Base-by-base conservation (phyloP, 352 stramenopile species). In the Globisporangium canariense region DNA sequence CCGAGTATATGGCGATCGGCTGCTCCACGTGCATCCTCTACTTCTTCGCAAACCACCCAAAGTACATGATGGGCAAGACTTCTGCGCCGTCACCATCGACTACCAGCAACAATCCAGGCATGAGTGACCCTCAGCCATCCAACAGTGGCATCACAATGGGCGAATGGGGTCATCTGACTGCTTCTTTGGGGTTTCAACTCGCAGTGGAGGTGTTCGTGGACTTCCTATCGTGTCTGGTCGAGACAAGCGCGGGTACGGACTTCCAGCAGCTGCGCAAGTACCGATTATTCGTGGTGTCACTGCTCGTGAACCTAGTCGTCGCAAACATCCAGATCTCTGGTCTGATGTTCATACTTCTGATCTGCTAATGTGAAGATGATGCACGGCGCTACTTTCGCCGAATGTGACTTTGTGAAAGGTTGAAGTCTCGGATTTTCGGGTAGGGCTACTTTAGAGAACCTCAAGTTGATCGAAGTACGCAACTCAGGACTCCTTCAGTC, bases 1-100 rank as follows among this genome's bases (percentile, higher is more conserved):
- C 76, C 28, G 74, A 82, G 60, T 81, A 85, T 40, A 75, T 85
- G 32, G 64, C 76, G 0, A 79, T 82, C 25, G 74, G 66, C 0
- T 85, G 74, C 60, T 82, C 76, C 6, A 62, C 74, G 58, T 79
- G 64, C 16, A 76, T 81, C 10, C 49, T 81, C 5, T 76, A 71
- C 53, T 83, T 78, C 59, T 80, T 68, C 43, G 64, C 60, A 4
- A 52, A 52, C 0, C 73, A 83, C 54, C 56, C 68, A 14, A 76
- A 81, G 60, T 75, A 79, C 51, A 38, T 52, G 10, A 13, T 54
- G 36, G 22, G 22, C 22, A 25, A 25, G 22, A 25, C 22, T 25
- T 25, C 22, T 25, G 22, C 22, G 22, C 22, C 22, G 1, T 25
- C 22, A 25, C 22, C 22, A 25, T 25, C 22, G 22, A 25, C 22